Evolutionary conservation across 345 rosid genomes (phyloP), one percentile per base, ranked within the genome.

Genomic region (Rhodomyrtus tomentosa): DNA sequence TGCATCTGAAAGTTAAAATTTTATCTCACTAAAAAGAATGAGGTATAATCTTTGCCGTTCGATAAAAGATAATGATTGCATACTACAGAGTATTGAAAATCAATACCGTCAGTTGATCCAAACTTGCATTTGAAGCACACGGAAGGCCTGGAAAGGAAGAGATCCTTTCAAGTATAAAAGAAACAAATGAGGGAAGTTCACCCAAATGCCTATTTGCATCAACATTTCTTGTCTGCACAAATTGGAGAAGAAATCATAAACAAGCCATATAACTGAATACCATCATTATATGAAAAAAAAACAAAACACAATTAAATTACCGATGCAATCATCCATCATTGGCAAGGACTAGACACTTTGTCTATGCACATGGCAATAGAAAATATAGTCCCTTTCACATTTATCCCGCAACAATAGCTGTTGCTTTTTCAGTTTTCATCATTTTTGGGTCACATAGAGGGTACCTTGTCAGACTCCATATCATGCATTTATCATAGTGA

Each of bases 21-120:
- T 81, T 81, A 81, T 51, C 83, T 18, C 55, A 6, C 11, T 56
- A 50, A 48, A 59, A 83, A 68, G 62, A 45, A 24, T 29, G 52
- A 38, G 10, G 32, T 24, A 83, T 38, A n/a, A n/a, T 51, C 79
- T 68, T 68, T 10, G 21, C 25, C 0, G 0, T 20, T 6, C 0
- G 45, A 68, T 68, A 36, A 68, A 42, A 9, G 79, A 68, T 68
- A 21, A 68, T 36, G 79, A 83, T 50, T 50, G 51, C 24, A 49
- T 10, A 25, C 24, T 50, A 38, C 22, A 14, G 27, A 48, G 55
- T 48, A 83, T 55, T 82, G 84, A 48, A 42, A 84, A 86, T 51
- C 50, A 40, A 52, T 92, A 96, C 99, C 87, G 98, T 95, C 85
- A 96, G 88, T 81, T 96, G 99, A 89, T 95, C 98, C 88, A 96